Evolutionary conservation across 352 stramenopile species (phyloP).

Genomic region (Pythium utonaiense): DNA sequence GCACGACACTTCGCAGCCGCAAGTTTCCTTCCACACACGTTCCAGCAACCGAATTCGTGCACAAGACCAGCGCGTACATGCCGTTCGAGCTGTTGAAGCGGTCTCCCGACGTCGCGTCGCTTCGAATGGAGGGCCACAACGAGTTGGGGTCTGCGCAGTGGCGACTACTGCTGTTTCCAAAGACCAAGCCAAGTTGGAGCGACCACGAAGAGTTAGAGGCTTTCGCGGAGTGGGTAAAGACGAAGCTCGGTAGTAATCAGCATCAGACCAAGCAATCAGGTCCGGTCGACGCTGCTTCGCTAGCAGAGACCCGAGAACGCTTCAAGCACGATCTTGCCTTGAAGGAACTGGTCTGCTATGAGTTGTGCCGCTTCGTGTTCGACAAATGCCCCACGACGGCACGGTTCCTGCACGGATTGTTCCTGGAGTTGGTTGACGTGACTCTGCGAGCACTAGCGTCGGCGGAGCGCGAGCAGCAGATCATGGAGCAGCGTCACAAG

Average conservation of each 20-base stretch:
- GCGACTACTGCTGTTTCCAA: slow-evolving; percentile 42
- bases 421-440: slow-evolving; percentile 33
- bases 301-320: neutral
- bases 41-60: slow-evolving; percentile 26
- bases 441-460: slow-evolving; percentile 25
- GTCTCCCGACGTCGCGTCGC: slow-evolving; percentile 22
- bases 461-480: slow-evolving; percentile 33
- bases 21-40: slow-evolving; percentile 42
- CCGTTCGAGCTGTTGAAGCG: slow-evolving; percentile 28
- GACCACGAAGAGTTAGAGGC: slow-evolving; percentile 28
- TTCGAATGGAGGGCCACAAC: slow-evolving; percentile 15
- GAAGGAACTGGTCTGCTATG: slow-evolving; percentile 39
- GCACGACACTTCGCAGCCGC: slow-evolving; percentile 33
- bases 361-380: slow-evolving; percentile 46
- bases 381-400: slow-evolving; percentile 56
- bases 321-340: slow-evolving; percentile 28
- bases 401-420: slow-evolving; percentile 46
- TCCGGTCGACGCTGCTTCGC: neutral
- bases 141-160: slow-evolving; percentile 24
- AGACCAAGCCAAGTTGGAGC: slow-evolving; percentile 25
- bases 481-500: slow-evolving; percentile 38
- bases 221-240: slow-evolving; percentile 31
- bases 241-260: slow-evolving; percentile 9
- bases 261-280: neutral
- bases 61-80: slow-evolving; percentile 27